Base-by-base conservation (phyloP, 2,329 filamentous ascomycete species). In the Diplodia seriata region DNA sequence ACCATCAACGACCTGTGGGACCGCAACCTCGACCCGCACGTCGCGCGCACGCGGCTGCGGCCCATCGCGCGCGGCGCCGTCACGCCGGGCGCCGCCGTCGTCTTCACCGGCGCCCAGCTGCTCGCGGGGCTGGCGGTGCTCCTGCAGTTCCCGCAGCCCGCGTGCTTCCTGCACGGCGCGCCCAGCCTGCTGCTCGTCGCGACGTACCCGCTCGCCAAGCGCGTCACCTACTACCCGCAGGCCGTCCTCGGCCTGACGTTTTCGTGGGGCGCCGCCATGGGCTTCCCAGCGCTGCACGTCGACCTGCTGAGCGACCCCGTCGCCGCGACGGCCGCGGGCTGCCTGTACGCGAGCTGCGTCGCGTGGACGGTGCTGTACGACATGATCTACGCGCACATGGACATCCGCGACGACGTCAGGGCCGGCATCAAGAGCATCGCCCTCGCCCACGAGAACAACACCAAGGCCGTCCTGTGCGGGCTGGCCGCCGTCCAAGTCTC, bases 361-460 rank as follows among this genome's bases (percentile, higher is more conserved):
- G 89, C 91, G 3, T 97, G 93, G 93, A 96, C 92, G 0, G 85
- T 96, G 31, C 80, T 96, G 49, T 97, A 96, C 77, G 93, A 97
- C 77, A 96, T 95, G 88, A 93, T 97, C 38, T 97, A 97, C 78
- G 93, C 93, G 15, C 93, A 96, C 76, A 94, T 95, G 89, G 93
- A 97, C 74, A 90, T 94, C 77, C 90, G 90, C 74, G 92, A 97
- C 73, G 93, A 97, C 75, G 88, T 85, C 70, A 93, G 93, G 78
- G 92, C 90, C 0, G 93, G 93, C 9, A 95, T 97, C 80, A 96
- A 94, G 82, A 92, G 90, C 74, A 95, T 96, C 72, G 93, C 91
- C 1, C 82, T 96, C 49, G 90, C 90, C 76, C 92, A 96, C 72
- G 90, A 91, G 70, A 84, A 86, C 5, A 85, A 93, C 70, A 94